Evolutionary conservation across 2,329 filamentous ascomycete genomes (phyloP).

Genomic region (Drechslera avenae): DNA sequence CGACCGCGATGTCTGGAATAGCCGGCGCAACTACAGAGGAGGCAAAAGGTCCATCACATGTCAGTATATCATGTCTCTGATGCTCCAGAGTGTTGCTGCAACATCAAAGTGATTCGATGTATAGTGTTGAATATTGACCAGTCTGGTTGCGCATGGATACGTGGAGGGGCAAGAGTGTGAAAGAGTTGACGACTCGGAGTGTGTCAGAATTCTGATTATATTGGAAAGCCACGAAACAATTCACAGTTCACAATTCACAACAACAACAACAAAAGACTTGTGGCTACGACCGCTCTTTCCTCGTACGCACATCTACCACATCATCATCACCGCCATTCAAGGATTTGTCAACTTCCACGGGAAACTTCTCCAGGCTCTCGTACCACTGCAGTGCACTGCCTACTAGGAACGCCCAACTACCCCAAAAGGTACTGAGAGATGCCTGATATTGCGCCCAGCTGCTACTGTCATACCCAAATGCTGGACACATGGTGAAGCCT

Average conservation of each 20-base stretch:
- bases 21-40: slow-evolving; percentile 35
- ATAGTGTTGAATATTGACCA: no score
- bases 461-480: slow-evolving; percentile 39
- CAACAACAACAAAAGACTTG: neutral
- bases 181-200: neutral
- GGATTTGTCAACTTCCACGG: slow-evolving; percentile 24
- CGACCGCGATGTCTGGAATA: slow-evolving; percentile 22
- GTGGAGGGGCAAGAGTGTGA: neutral
- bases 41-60: slow-evolving; percentile 23
- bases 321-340: neutral
- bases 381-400: slow-evolving; percentile 44
- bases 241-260: no score
- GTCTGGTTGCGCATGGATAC: neutral
- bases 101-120: neutral
- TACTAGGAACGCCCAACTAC: slow-evolving; percentile 44
- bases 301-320: neutral
- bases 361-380: slow-evolving; percentile 43
- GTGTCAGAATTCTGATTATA: neutral
- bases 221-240: neutral
- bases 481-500: slow-evolving; percentile 60
- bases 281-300: neutral
- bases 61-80: neutral
- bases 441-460: slow-evolving; percentile 45
- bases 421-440: slow-evolving; percentile 41
- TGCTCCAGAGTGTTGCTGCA: no score